Conservation (phyloP, 306 rosid species). For the Carpinus fangiana region DNA sequence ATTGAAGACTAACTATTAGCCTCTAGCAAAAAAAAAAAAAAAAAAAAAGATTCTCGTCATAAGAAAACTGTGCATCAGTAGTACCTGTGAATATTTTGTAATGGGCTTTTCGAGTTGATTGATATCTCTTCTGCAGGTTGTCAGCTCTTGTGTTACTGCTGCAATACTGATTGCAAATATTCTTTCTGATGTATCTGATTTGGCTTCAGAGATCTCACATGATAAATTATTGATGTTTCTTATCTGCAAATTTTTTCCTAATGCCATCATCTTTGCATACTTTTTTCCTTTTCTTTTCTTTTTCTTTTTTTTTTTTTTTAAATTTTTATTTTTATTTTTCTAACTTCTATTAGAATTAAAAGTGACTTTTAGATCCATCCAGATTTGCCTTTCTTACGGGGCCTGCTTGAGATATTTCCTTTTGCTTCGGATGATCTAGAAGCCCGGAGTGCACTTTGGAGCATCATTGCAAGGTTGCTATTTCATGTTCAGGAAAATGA, state of each 20-base stretch:
- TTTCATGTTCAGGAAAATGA: conserved; percentile 58
- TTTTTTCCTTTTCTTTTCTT: too few relatives aligned
- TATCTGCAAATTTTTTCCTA: neutral
- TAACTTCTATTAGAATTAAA: neutral
- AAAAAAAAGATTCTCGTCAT: neutral
- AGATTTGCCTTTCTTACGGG: conserved; percentile 68
- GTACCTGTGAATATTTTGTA: neutral
- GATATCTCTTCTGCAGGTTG: conserved; percentile 56
- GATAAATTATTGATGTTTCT: conserved; percentile 45
- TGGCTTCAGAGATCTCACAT: conserved; percentile 51
- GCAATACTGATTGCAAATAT: conserved; percentile 83
- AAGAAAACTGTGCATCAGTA: neutral
- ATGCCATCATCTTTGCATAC: conserved; percentile 13
- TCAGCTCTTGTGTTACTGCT: conserved; percentile 79
- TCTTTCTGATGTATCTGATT: conserved; percentile 62
- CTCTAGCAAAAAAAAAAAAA: too few relatives aligned
- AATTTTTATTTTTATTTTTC: neutral
- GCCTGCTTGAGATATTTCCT: conserved; percentile 84
- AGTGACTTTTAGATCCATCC: conserved; percentile 35
- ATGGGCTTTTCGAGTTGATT: neutral
- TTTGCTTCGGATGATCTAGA: conserved; percentile 78
- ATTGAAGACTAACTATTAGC: neutral
- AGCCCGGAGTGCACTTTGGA: conserved; percentile 91
- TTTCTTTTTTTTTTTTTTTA: neutral
- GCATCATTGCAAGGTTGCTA: conserved; percentile 61